phyloP scores from a whole-genome alignment of 2,329 filamentous ascomycete genomes.

The Triangularia verruculosa region DNA sequence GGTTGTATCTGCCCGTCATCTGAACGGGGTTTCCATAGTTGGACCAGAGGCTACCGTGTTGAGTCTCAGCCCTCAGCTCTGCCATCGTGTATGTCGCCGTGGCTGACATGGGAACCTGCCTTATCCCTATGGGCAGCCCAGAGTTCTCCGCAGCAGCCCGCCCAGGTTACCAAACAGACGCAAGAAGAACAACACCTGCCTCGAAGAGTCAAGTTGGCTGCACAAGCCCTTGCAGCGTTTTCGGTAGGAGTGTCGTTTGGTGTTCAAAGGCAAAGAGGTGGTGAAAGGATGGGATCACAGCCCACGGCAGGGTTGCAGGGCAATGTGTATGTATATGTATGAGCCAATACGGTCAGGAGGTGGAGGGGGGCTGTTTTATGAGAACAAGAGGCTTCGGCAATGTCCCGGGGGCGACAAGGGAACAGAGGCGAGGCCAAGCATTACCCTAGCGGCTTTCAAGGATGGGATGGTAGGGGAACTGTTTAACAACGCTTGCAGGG shows the following conservation, averaged over 20 bases:
- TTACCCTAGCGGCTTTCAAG: conserved; percentile 28
- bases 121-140: conserved; percentile 24
- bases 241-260: conserved; percentile 14
- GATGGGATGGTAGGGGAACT: conserved; percentile 25
- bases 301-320: conserved; percentile 40
- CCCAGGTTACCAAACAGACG: conserved; percentile 2
- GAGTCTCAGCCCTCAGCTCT: conserved; percentile 59
- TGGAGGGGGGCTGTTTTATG: conserved; percentile 48
- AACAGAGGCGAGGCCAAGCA: conserved; percentile 30
- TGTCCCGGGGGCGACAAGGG: conserved; percentile 43
- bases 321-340: conserved; percentile 43
- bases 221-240: background rate
- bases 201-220: background rate
- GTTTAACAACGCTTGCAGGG: conserved; percentile 35
- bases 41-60: conserved; percentile 57
- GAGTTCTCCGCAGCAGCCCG: conserved; percentile 19
- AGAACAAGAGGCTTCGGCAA: conserved; percentile 44
- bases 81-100: conserved; percentile 61
- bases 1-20: conserved; percentile 49
- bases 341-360: conserved; percentile 43
- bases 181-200: conserved; percentile 3
- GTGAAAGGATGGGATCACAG: conserved; percentile 28
- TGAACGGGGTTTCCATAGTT: conserved; percentile 56
- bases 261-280: conserved; percentile 31
- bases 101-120: conserved; percentile 60